phyloP scores from a whole-genome alignment of 176 grass and related monocot species.

The Oryza brachyantha region DNA sequence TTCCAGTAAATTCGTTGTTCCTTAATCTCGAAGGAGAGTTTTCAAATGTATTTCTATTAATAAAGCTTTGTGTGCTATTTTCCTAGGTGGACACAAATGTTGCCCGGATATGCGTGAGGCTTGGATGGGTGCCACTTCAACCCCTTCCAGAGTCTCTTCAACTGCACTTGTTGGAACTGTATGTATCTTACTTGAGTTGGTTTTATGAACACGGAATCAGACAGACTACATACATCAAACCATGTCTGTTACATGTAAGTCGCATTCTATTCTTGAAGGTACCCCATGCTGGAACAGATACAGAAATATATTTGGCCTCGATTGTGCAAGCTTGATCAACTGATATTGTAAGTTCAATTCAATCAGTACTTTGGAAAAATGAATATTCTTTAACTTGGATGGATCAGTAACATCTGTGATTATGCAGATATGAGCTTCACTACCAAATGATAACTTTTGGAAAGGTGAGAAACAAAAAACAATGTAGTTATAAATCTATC shows the following conservation, averaged over 20 bases:
- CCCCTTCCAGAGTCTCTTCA: conserved; percentile 86
- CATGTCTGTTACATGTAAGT: conserved; percentile 17
- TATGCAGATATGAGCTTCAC: conserved; percentile 80
- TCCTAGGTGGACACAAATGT: conserved; percentile 89
- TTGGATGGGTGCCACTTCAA: conserved; percentile 93
- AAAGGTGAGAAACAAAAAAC: conserved; percentile 55
- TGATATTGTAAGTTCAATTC: conserved; percentile 66
- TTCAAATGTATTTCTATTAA: conserved; percentile 13
- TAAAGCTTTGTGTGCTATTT: conserved; percentile 32
- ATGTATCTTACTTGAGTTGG: conserved; percentile 14
- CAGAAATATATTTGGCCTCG: conserved; percentile 96
- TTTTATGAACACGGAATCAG: conserved; percentile 13
- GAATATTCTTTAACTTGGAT: conserved; percentile 22
- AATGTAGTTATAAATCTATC: background rate
- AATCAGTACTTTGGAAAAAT: background rate
- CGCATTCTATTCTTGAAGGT: conserved; percentile 47
- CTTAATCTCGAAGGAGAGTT: background rate
- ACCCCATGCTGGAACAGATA: conserved; percentile 87
- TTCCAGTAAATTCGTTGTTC: conserved; percentile 54
- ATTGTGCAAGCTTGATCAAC: conserved; percentile 85
- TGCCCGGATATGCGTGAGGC: conserved; percentile 86
- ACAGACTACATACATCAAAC: background rate
- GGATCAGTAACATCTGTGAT: conserved; percentile 1
- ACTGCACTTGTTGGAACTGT: conserved; percentile 82
- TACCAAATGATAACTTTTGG: conserved; percentile 99